Base-by-base conservation (phyloP, 495 filamentous ascomycete species). In the Friedmanniomyces endolithicus region DNA sequence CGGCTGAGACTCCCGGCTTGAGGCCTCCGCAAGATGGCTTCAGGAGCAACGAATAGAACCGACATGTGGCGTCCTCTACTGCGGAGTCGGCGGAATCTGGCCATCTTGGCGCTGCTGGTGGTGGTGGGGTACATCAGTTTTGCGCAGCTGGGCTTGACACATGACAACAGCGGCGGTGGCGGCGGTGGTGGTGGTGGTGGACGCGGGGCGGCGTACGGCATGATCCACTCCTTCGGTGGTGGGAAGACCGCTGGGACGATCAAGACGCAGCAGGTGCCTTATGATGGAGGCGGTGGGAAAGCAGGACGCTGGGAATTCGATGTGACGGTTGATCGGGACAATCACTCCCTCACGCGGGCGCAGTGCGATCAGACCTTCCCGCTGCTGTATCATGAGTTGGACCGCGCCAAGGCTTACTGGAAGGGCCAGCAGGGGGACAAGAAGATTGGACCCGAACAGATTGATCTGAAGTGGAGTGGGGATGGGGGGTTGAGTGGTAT, bases 361-460 rank as follows among this genome's bases (percentile, higher is more conserved):
- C 58, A 61, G 44, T 61, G 58, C 55, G 34, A 52, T 46, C 22
- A 12, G 8, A 48, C 58, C 11, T 61, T 61, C 34, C 53, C 58
- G 20, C 20, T 45, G 20, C 54, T 57, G 23, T 61, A 48, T 31
- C 35, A 54, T 17, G 58, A 61, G 33, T 40, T 61, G 20, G 58
- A 61, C 34, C 58, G 58, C 6, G 19, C 53, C 1, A 16, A 29
- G n/a, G 40, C 7, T 3, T 44, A 27, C 17, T 53, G 51, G 51
- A 39, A 41, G 49, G 14, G 43, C 11, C 17, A 31, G 19, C 51
- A 40, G 22, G 49, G 51, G 2, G 37, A 33, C 12, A 23, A 33
- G 45, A 19, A 27, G 17, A 43, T 51, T 34, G 16, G 8, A 23
- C 54, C 48, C 2, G 29, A 43, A 11, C 22, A 34, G 33, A 27